phyloP scores from a whole-genome alignment of 1,139 yeast species.

The Yamadazyma oceani region DNA sequence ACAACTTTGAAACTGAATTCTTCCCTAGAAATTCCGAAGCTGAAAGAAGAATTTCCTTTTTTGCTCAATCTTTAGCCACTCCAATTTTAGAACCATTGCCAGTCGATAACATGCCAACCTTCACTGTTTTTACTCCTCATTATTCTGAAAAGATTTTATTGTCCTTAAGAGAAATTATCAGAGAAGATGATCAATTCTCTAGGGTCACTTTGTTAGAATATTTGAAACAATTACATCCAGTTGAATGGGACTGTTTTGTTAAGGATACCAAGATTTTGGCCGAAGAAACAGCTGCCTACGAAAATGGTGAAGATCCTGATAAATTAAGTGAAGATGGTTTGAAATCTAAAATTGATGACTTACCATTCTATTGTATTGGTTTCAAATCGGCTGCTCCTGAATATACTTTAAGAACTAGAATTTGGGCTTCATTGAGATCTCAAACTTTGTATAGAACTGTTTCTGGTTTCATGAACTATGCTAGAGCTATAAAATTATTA shows the following conservation, averaged over 20 bases:
- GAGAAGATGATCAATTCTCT: constrained; percentile 98
- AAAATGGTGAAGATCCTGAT: constrained; percentile 68
- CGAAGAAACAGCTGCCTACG: constrained; percentile 91
- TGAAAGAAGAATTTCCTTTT: constrained; percentile 98
- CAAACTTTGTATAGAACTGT: constrained; percentile 98
- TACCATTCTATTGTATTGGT: constrained; percentile 98
- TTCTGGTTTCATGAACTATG: constrained; percentile 98
- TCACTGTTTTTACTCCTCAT: constrained; percentile 96
- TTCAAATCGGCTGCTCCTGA: constrained; percentile 99
- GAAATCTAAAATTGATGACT: constrained; percentile 90
- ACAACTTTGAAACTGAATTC: constrained; percentile 89
- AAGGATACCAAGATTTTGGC: constrained; percentile 98
- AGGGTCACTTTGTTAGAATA: constrained; percentile 95
- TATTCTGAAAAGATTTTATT: constrained; percentile 94
- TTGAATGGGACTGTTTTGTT: constrained; percentile 99
- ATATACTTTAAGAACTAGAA: constrained; percentile 95
- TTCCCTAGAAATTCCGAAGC: constrained; percentile 98
- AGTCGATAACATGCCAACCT: constrained; percentile 98
- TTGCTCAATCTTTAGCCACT: constrained; percentile 97
- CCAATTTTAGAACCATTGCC: constrained; percentile 99
- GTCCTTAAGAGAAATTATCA: constrained; percentile 93
- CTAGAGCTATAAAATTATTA: constrained; percentile 94
- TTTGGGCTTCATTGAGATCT: constrained; percentile 98
- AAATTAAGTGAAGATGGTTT: constrained; percentile 64
- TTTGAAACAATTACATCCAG: constrained; percentile 95